Base-by-base conservation (phyloP, 192 early-diverging fungal genomes). In the Coemansia sp. region DNA sequence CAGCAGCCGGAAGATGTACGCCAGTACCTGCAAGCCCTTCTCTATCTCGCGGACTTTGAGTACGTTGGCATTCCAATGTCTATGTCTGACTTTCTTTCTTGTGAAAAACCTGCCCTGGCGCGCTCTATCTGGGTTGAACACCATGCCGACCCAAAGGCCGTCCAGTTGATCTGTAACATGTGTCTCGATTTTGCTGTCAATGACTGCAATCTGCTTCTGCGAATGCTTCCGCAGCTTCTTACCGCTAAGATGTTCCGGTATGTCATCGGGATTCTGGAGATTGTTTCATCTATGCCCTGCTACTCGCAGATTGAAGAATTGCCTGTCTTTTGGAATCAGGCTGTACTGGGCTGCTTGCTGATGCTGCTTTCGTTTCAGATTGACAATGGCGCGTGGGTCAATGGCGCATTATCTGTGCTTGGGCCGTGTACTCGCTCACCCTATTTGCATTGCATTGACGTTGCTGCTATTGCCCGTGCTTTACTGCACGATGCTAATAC, bases 41-140 rank as follows among this genome's bases (percentile, higher is more conserved):
- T 91, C 20, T 92, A 92, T 52, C 70, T 90, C 36, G 81, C 78
- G 1, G 91, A 92, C 66, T 92, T 90, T 84, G 90, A 92, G 66
- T 80, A 83, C 39, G 82, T 90, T 10, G 80, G 84, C 30, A 88
- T 91, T 50, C 75, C 77, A 4, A 85, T 88, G 67, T 72, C 79
- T 2, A 71, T 79, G 9, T 66, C 72, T 8, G 87, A 90, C 30
- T 92, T 92, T 82, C 57, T 82, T 22, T 71, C 78, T 2, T 88
- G 88, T 53, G 77, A 87, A 60, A 92, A 92, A 64, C 73, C 81
- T 20, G 86, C 89, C 0, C 78, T 92, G 51, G 89, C 84, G 1
- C 74, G 86, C 57, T 89, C 88, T 10, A 70, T 92, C 19, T 90
- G 89, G 88, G 73, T 92, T 6, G 87, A 85, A 31, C 67, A 90